Evolutionary conservation across 2,329 filamentous ascomycete genomes (phyloP), one percentile per base, ranked within the genome.

Genomic region (Epicoccum sorghinum): DNA sequence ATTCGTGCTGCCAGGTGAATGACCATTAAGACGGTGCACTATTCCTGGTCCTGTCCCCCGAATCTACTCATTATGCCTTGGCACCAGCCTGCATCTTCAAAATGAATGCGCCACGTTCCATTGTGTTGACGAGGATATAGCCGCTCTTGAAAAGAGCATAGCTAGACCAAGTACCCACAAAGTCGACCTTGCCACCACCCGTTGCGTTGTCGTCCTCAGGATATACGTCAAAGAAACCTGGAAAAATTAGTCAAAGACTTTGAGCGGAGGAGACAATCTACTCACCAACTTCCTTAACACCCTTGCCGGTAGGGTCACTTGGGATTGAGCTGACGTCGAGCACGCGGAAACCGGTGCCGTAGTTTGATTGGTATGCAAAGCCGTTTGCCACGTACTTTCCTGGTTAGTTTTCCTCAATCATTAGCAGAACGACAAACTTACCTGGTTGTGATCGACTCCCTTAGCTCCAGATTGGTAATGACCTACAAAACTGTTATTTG

Each of bases 311-410:
- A 0, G 74, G 75, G 49, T 77, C 75, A 13, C 60, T 55, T 0
- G 75, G 71, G 36, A 80, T 78, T 8, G 72, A 75, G 25, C 71
- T 70, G 29, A 80, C 71, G 54, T 78, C 76, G 7, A 77, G 55
- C 27, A 78, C 69, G 30, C 75, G 73, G 61, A 78, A 71, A 13
- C 76, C 76, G 14, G 71, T 72, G 38, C 75, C 75, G 55, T 78
- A 78, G 68, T 78, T 78, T 12, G 71, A 74, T 56, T 78, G 76
- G 66, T 78, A 80, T 3, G 72, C 69, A 18, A 73, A 70, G 1
- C 75, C 76, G 40, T 77, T 66, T 12, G 71, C 66, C n/a, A 79
- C 69, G 39, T 80, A 80, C 58, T 80, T 80, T 80, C 18, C 18
- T 18, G 18, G 18, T 18, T 18, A 18, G 18, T 18, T 18, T 18